Percentiles rank a stretch among this genome's conserved stretches.
These are phyloP conservation scores for Kurtzmaniella quercitrusa DNA, from an alignment of 1,139 yeast species.

Conservation along the genomic window DNA sequence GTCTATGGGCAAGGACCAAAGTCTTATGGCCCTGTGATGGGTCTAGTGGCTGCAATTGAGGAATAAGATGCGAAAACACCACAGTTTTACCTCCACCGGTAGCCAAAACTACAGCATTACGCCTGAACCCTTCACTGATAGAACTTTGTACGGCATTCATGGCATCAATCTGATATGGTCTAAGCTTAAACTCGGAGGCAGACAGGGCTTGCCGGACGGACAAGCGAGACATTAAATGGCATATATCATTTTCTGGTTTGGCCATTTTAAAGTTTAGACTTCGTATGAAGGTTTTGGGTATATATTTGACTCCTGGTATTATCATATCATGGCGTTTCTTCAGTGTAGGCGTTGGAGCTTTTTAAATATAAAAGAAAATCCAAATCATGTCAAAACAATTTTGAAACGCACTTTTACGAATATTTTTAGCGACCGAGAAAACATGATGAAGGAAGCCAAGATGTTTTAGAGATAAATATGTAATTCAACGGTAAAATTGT, in stretches of 20 bases:
- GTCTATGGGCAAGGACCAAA: constrained; percentile 75
- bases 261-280: neutral
- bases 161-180: constrained; percentile 75
- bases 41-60: constrained; percentile 35
- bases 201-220: neutral
- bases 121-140: constrained; percentile 39
- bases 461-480: no score
- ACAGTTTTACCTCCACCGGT: constrained; percentile 97
- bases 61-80: constrained; percentile 66
- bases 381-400: no score
- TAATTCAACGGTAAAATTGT: no score
- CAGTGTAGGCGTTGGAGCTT: no score
- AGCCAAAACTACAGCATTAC: constrained; percentile 83
- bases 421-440: no score
- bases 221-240: neutral
- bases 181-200: constrained; percentile 12
- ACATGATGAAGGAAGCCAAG: no score
- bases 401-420: no score
- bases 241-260: neutral
- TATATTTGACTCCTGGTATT: neutral
- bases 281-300: neutral
- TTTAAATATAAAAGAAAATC: no score
- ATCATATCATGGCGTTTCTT: no score
- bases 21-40: constrained; percentile 41
- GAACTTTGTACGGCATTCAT: constrained; percentile 53